phyloP scores from a whole-genome alignment of 1,139 yeast genomes.

The Kodamaea sp. region DNA sequence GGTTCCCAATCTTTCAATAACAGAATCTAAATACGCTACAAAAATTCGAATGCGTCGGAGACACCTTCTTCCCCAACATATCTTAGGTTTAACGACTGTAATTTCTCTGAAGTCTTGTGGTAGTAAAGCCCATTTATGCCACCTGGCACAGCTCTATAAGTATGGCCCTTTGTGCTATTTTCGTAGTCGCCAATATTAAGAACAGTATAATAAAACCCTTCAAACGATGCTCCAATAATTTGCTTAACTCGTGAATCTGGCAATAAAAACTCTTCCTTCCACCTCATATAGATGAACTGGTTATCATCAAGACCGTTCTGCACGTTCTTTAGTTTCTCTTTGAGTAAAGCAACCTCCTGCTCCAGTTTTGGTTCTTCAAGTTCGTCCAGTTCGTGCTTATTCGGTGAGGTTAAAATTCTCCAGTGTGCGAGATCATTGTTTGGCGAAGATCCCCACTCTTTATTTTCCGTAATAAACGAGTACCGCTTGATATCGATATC shows the following conservation, averaged over 20 bases:
- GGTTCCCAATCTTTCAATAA: too few species aligned
- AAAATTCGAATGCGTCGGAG: slow-evolving; percentile 27
- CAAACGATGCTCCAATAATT: slow-evolving; percentile 82
- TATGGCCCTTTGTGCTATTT: slow-evolving; percentile 7
- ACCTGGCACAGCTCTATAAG: slow-evolving; percentile 41
- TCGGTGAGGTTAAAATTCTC: slow-evolving; percentile 65
- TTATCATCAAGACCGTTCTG: slow-evolving; percentile 31
- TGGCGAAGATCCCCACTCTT: slow-evolving; percentile 60
- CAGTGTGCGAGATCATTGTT: slow-evolving; percentile 83
- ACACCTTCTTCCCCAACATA: slow-evolving; percentile 35
- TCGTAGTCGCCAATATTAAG: slow-evolving; percentile 61
- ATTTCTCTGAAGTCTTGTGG: slow-evolving; percentile 74
- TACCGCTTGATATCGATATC: slow-evolving; percentile 38
- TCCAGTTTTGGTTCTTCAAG: slow-evolving; percentile 23
- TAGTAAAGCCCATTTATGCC: slow-evolving; percentile 77
- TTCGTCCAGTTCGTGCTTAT: slow-evolving; percentile 10
- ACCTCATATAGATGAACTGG: slow-evolving; percentile 78
- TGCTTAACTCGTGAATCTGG: slow-evolving; percentile 75
- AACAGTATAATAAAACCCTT: slow-evolving; percentile 88
- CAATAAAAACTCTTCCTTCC: slow-evolving; percentile 87
- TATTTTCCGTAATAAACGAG: slow-evolving; percentile 44
- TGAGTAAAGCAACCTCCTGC: slow-evolving; percentile 18
- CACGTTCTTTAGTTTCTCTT: slow-evolving; percentile 27
- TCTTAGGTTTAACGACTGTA: slow-evolving; percentile 52
- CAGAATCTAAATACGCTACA: too few species aligned